These are phyloP conservation scores for Cetradonia linearis DNA, from an alignment of 495 filamentous ascomycete genomes.

Conservation along the genomic window DNA sequence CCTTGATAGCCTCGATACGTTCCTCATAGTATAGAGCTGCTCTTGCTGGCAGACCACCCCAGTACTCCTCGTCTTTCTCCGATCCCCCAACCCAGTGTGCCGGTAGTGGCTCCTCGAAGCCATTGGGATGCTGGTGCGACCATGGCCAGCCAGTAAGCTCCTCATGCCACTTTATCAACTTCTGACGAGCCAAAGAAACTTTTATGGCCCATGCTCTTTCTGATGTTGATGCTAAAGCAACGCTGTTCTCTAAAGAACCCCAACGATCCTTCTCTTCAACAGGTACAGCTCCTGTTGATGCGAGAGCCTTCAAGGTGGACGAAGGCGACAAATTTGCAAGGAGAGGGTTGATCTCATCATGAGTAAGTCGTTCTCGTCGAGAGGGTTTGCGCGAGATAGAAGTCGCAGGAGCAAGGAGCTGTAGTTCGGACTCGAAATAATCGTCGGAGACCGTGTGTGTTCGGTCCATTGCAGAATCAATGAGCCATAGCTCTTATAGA, in stretches of 20 bases:
- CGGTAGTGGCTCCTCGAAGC: slow-evolving; percentile 46
- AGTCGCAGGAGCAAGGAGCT: slow-evolving; percentile 17
- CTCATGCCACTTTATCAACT: slow-evolving; percentile 63
- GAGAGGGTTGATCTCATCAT: slow-evolving; percentile 37
- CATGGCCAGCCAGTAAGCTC: slow-evolving; percentile 71
- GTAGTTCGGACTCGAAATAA: not conserved
- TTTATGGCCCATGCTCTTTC: slow-evolving; percentile 64
- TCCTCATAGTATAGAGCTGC: slow-evolving; percentile 57
- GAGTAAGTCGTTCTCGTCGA: slow-evolving; percentile 23
- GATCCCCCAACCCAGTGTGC: slow-evolving; percentile 29
- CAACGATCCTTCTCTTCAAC: slow-evolving; percentile 37
- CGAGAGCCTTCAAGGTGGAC: slow-evolving; percentile 45
- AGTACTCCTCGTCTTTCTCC: slow-evolving; percentile 41
- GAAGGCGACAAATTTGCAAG: slow-evolving; percentile 46
- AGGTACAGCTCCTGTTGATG: slow-evolving; percentile 44
- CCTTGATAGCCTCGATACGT: slow-evolving; percentile 66
- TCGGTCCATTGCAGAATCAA: slow-evolving; percentile 14
- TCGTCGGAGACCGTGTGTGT: not conserved
- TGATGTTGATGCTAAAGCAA: slow-evolving; percentile 53
- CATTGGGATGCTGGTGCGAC: slow-evolving; percentile 34
- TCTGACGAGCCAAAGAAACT: slow-evolving; percentile 63
- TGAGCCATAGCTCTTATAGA: slow-evolving; percentile 5
- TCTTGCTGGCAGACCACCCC: slow-evolving; percentile 55
- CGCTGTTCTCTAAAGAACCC: slow-evolving; percentile 51
- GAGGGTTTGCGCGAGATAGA: slow-evolving; percentile 28